phyloP scores from a whole-genome alignment of 2,329 filamentous ascomycete genomes.

The Cercospora nicotianae region DNA sequence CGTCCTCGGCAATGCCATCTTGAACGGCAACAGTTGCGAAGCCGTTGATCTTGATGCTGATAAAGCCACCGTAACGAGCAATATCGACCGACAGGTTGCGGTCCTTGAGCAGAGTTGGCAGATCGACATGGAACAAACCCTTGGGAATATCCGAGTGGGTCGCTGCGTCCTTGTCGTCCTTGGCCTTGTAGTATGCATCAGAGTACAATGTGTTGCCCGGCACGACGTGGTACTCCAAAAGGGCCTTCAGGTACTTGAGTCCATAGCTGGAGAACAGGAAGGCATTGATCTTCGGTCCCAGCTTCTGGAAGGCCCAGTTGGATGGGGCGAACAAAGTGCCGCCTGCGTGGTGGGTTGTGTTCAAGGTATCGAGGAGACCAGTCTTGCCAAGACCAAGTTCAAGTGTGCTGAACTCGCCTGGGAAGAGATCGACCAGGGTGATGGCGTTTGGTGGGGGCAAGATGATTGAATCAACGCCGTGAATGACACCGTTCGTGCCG shows the following conservation, averaged over 20 bases:
- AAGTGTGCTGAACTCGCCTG: constrained; percentile 74
- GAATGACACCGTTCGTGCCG: constrained; percentile 77
- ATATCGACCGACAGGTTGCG: constrained; percentile 71
- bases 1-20: constrained; percentile 74
- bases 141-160: constrained; percentile 38
- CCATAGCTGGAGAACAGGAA: constrained; percentile 82
- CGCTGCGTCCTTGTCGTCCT: constrained; percentile 26
- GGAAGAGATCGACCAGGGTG: constrained; percentile 64
- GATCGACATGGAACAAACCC: constrained; percentile 64
- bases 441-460: constrained; percentile 69
- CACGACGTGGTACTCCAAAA: constrained; percentile 77
- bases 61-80: constrained; percentile 64
- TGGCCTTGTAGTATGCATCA: constrained; percentile 67
- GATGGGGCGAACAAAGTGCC: constrained; percentile 78
- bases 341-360: constrained; percentile 58
- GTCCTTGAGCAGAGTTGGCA: constrained; percentile 70
- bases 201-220: constrained; percentile 76
- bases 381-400: constrained; percentile 73
- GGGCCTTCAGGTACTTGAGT: constrained; percentile 70
- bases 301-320: constrained; percentile 75
- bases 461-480: constrained; percentile 73
- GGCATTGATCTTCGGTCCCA: constrained; percentile 71
- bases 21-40: constrained; percentile 64
- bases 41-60: constrained; percentile 73
- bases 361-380: constrained; percentile 62